phyloP scores from a whole-genome alignment of 2,329 filamentous ascomycete genomes.

The Nothopassalora personata region DNA sequence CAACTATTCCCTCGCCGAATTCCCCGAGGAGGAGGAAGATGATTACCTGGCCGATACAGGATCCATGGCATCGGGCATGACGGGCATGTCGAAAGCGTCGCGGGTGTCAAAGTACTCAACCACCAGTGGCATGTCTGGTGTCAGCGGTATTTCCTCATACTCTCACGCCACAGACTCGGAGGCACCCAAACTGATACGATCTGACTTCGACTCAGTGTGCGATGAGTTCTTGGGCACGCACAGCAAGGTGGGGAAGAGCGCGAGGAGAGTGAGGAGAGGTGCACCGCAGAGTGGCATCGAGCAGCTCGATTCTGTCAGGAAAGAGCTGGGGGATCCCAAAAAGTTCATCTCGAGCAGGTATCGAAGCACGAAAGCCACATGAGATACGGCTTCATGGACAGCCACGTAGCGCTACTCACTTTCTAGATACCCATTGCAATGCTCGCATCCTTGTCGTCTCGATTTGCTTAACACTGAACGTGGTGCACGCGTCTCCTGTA shows the following conservation, averaged over 20 bases:
- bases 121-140: slow-evolving; percentile 34
- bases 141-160: slow-evolving; percentile 35
- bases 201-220: slow-evolving; percentile 83
- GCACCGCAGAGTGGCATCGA: slow-evolving; percentile 75
- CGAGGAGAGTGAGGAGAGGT: slow-evolving; percentile 61
- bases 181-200: slow-evolving; percentile 53
- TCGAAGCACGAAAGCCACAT: background rate
- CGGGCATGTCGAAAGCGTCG: slow-evolving; percentile 45
- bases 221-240: slow-evolving; percentile 84
- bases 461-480: no score
- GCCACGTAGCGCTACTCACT: background rate
- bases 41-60: slow-evolving; percentile 35
- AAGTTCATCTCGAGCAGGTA: slow-evolving; percentile 14
- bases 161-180: slow-evolving; percentile 33
- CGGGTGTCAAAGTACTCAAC: slow-evolving; percentile 34
- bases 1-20: slow-evolving; percentile 55
- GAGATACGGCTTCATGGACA: background rate
- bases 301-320: slow-evolving; percentile 85
- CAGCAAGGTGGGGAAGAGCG: slow-evolving; percentile 64
- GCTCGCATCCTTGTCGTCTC: no score
- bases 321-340: slow-evolving; percentile 56
- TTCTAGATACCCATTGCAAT: background rate
- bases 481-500: no score
- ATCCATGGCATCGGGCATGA: slow-evolving; percentile 45
- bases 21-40: slow-evolving; percentile 29